Evolutionary conservation across 2,329 filamentous ascomycete genomes (phyloP).

Genomic region (Ophiostoma novo-ulmi): DNA sequence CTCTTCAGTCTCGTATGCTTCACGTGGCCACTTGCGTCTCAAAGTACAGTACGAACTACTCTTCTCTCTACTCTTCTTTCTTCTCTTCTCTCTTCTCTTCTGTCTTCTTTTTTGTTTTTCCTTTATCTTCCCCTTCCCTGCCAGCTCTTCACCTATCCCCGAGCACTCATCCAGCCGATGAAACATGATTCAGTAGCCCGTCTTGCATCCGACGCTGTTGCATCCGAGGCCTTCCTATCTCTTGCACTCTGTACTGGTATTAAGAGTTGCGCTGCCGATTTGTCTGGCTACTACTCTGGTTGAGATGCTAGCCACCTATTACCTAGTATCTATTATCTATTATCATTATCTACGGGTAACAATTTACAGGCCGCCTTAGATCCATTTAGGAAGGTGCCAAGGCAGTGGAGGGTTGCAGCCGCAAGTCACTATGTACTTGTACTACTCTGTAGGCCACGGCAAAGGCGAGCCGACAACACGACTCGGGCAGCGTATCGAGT

Average conservation of each 20-base stretch:
- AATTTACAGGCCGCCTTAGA: neutral
- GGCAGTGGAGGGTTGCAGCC: slow-evolving; percentile 8
- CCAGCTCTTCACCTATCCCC: slow-evolving; percentile 1
- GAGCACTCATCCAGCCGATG: neutral
- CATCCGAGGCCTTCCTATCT: neutral
- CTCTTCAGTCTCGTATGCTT: neutral
- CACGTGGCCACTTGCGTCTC: neutral
- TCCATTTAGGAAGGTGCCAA: slow-evolving; percentile 18
- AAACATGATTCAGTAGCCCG: neutral
- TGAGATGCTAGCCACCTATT: neutral
- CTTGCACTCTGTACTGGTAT: neutral
- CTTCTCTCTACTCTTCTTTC: neutral
- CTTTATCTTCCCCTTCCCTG: neutral
- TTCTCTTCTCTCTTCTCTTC: neutral
- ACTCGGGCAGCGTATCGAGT: neutral
- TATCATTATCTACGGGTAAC: neutral
- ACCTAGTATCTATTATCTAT: neutral
- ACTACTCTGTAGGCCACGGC: neutral
- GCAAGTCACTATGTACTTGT: neutral
- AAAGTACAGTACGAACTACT: neutral
- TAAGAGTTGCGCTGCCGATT: neutral
- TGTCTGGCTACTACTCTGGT: neutral
- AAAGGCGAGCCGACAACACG: slow-evolving; percentile 2
- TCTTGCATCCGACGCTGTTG: neutral
- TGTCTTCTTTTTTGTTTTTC: neutral